These are phyloP conservation scores for Naganishia onofrii DNA, from an alignment of 768 basidiomycete species.

Conservation along the genomic window DNA sequence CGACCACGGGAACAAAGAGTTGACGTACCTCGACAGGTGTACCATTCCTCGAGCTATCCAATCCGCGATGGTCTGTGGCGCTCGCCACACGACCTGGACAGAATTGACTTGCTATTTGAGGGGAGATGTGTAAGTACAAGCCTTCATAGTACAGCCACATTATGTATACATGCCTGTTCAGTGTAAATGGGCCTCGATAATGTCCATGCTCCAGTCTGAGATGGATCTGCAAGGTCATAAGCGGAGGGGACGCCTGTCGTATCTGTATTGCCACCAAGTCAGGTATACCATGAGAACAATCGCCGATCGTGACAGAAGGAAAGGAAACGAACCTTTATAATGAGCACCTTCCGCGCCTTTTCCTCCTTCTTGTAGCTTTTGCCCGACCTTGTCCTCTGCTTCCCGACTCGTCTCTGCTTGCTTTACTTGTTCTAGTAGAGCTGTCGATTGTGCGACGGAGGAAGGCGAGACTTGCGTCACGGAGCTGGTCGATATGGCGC, in stretches of 20 bases:
- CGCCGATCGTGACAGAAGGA: conserved; percentile 7
- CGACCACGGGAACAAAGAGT: conserved; percentile 13
- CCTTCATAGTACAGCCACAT: background rate
- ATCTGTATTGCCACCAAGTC: conserved; percentile 2
- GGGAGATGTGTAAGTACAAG: conserved; percentile 5
- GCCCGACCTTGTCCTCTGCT: background rate
- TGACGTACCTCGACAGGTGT: conserved; percentile 48
- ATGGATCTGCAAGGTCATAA: conserved; percentile 38
- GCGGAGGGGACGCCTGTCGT: background rate
- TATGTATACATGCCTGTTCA: conserved; percentile 48
- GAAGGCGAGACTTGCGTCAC: background rate
- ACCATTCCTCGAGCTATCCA: conserved; percentile 69
- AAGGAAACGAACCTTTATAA: conserved; percentile 43
- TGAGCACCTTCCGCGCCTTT: conserved; percentile 48
- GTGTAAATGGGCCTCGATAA: conserved; percentile 91
- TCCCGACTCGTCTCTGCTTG: background rate
- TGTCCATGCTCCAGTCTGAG: conserved; percentile 63
- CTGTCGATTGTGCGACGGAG: conserved; percentile 1
- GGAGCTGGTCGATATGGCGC: background rate
- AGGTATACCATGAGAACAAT: background rate
- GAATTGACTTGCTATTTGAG: conserved; percentile 54
- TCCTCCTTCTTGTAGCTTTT: conserved; percentile 22
- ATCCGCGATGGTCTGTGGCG: conserved; percentile 67
- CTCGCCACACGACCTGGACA: conserved; percentile 63
- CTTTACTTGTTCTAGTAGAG: conserved; percentile 2